Evolutionary conservation across 2,329 filamentous ascomycete species (phyloP), one percentile per base, ranked within the genome.

Genomic region (Alternaria triticimaculans): DNA sequence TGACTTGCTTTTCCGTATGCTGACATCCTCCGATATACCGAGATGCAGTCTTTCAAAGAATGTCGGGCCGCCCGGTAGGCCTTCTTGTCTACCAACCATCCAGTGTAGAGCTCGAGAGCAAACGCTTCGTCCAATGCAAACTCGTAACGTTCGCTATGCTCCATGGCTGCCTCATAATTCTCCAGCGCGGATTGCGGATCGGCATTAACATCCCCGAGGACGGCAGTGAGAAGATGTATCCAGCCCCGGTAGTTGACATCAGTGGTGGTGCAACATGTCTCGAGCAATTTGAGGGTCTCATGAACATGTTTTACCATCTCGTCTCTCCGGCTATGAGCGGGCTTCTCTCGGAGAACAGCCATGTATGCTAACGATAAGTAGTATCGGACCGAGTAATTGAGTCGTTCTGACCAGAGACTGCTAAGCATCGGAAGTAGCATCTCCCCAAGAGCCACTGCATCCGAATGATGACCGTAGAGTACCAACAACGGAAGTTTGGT

Each of bases 91-190:
- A 92, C 83, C 65, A 93, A 88, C 74, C 89, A 90, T 10, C 90
- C 90, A 2, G 89, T 91, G 82, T 94, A 90, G 28, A 94, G 82
- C 74, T 92, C 92, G 72, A 91, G 90, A 15, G 88, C 87, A 2
- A 93, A 83, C 0, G 90, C 92, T 76, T 94, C 90, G 64, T 94
- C 92, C 54, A 93, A 86, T 3, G 86, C 73, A 65, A 92, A 90
- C 46, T 85, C 84, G 69, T 92, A 85, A 59, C 91, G 84, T 20
- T 91, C 85, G 12, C 90, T 87, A 72, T 94, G 91, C 70, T 94
- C 91, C 61, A 94, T 80, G 7, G 89, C 88, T 65, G 87, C 84
- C 75, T 95, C 92, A 72, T 93, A 94, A 48, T 86, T 82, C 23
- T 82, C 82, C 33, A 94, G 83, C 8, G 90, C 88, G 5, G 75